phyloP scores from a whole-genome alignment of 352 stramenopile genomes.

The Aphanomyces euteiches region DNA sequence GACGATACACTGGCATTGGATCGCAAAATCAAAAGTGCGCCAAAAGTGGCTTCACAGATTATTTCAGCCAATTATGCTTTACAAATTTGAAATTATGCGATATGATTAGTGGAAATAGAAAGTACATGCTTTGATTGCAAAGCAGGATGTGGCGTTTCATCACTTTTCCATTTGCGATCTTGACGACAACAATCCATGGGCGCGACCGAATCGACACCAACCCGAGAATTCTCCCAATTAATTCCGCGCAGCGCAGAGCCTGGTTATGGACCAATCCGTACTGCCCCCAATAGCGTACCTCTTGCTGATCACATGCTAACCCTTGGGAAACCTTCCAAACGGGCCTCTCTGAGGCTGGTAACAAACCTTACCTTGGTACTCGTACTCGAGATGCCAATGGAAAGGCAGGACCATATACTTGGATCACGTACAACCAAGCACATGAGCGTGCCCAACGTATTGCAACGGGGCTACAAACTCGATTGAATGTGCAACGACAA shows the following conservation, averaged over 20 bases:
- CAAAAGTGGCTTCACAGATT: no score
- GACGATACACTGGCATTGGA: no score
- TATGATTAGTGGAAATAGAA: no score
- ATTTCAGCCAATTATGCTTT: no score
- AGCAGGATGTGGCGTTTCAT: no score
- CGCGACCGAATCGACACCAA: constrained; percentile 14
- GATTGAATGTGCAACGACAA: constrained; percentile 38
- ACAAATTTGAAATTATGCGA: no score
- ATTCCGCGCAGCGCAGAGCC: constrained; percentile 11
- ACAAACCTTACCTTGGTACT: constrained; percentile 51
- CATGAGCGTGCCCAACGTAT: constrained; percentile 19
- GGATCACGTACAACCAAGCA: constrained; percentile 51
- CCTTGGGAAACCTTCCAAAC: constrained; percentile 28
- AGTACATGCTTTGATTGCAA: no score
- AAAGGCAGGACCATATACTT: constrained; percentile 47
- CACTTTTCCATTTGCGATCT: no score
- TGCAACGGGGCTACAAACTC: constrained; percentile 17
- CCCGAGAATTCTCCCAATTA: constrained; percentile 22
- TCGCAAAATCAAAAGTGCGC: no score
- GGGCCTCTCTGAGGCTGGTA: neutral
- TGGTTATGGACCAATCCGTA: constrained; percentile 26
- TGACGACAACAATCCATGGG: neutral
- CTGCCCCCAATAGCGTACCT: neutral
- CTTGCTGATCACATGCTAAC: constrained; percentile 19
- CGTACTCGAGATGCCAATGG: constrained; percentile 41